These are phyloP conservation scores for Penium margaritaceum DNA, from an alignment of 139 green algal genomes.

Conservation along the genomic window DNA sequence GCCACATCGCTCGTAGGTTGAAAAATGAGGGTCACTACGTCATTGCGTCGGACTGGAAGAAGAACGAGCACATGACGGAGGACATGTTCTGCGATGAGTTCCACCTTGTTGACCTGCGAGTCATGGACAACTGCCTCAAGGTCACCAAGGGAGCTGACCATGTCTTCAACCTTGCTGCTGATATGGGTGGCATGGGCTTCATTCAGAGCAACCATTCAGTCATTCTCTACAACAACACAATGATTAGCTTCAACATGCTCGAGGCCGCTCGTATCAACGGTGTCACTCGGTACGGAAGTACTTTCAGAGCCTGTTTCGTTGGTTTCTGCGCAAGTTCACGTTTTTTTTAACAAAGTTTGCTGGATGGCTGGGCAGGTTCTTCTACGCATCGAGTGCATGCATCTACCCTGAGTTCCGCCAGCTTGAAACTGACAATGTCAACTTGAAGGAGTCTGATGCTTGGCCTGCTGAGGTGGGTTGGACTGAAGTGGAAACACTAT, in stretches of 20 bases:
- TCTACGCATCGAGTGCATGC: slow-evolving; percentile 96
- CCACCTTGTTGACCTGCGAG: slow-evolving; percentile 92
- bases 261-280: slow-evolving; percentile 70
- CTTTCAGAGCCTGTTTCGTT: no score
- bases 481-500: slow-evolving; percentile 44
- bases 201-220: slow-evolving; percentile 99
- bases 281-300: slow-evolving; percentile 46
- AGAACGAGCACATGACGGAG: slow-evolving; percentile 97
- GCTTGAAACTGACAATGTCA: slow-evolving; percentile 76
- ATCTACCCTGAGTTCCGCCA: slow-evolving; percentile 97
- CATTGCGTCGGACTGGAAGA: slow-evolving; percentile 93
- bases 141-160: slow-evolving; percentile 74
- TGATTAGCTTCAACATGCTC: slow-evolving; percentile 98
- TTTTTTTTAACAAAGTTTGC: no score
- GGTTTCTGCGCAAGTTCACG: no score
- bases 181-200: slow-evolving; percentile 99
- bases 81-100: slow-evolving; percentile 99
- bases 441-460: slow-evolving; percentile 86
- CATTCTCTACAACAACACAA: slow-evolving; percentile 99
- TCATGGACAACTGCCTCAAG: slow-evolving; percentile 70
- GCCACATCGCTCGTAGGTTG: slow-evolving; percentile 83
- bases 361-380: slow-evolving; percentile 79
- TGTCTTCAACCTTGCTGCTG: slow-evolving; percentile 96
- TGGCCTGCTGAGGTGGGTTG: slow-evolving; percentile 83
- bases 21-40: slow-evolving; percentile 96